Conservation (phyloP, 2,329 filamentous ascomycete genomes). For the Epichloe sylvatica region DNA sequence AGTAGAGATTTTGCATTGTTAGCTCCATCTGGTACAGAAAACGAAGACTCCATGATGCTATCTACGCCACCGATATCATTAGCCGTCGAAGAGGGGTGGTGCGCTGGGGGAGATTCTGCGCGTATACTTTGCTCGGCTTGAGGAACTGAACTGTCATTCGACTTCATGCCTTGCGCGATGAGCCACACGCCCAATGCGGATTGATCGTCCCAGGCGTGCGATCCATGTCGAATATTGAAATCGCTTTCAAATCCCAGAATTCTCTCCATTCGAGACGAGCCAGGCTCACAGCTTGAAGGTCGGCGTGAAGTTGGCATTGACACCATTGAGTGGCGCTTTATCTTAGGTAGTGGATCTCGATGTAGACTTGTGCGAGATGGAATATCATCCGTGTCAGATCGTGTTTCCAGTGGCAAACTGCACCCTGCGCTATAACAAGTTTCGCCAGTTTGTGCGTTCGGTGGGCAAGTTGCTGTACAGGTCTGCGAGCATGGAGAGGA, state of each 20-base stretch:
- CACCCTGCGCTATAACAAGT: neutral
- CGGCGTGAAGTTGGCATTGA: slow-evolving; percentile 1
- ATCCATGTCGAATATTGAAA: slow-evolving; percentile 17
- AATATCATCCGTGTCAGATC: neutral
- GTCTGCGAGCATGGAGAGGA: neutral
- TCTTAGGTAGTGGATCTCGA: neutral
- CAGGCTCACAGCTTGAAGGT: slow-evolving; percentile 3
- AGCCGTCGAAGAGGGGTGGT: neutral
- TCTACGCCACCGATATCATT: slow-evolving; percentile 3
- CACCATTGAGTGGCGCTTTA: neutral
- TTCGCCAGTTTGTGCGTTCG: neutral
- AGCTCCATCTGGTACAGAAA: neutral
- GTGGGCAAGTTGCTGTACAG: neutral
- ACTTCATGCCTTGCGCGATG: slow-evolving; percentile 20
- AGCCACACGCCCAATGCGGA: slow-evolving; percentile 25
- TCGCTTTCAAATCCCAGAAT: slow-evolving; percentile 12
- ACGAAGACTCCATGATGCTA: slow-evolving; percentile 7
- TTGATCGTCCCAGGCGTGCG: slow-evolving; percentile 19
- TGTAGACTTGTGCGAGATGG: neutral
- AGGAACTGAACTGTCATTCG: slow-evolving; percentile 13
- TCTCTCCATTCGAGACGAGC: slow-evolving; percentile 7
- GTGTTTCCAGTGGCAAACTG: neutral
- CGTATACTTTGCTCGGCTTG: slow-evolving; percentile 7
- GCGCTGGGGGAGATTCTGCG: neutral
- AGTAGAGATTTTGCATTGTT: neutral